Evolutionary conservation across 192 early-diverging fungal species (phyloP), one percentile per base, ranked within the genome.

Genomic region (Coemansia sp.): DNA sequence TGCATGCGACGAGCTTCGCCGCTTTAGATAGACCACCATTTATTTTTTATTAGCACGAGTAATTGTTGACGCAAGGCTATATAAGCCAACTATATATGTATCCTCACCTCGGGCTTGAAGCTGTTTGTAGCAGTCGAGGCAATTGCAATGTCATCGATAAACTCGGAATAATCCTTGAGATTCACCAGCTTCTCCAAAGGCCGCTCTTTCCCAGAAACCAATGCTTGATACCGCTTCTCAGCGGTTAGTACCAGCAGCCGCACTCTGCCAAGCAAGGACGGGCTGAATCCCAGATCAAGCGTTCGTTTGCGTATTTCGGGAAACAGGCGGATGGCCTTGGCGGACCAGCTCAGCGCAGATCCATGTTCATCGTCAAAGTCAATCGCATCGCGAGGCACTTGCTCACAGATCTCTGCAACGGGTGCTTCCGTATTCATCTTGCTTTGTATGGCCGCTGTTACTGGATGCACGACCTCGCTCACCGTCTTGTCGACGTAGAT

Each of bases 1-100:
- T 11, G 85, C 84, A 20, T 98, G 95, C 59, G 91, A 93, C 18
- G 73, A 84, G 73, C 71, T 95, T 3, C 84, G 77, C 13, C 64
- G 81, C 41, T 72, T 87, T 69, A 75, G 66, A 66, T 80, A 71
- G 55, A 50, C 41, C 23, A n/a, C 35, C 23, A 24, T 54, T 26
- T 55, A 55, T 64, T 55, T 20, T 50, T 35, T 29, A 20, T 19
- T n/a, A 12, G 27, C 22, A 61, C 3, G 48, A 27, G 12, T 18
- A 39, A 59, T 38, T 20, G 10, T 7, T 10, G 14, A 45, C 12
- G 16, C 41, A n/a, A n/a, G 12, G 12, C 14, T 45, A 14, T 14
- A 16, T 2, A 11, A n/a, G 12, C 16, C 16, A 45, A 7, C 20
- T 45, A 59, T 20, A 45, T 24, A 5, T 12, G 54, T 26, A 50